A percentile compares a stretch with the other conserved stretches of the same genome.
Conservation (phyloP, 73 alveolate species). For the Paramecium sonneborni region DNA sequence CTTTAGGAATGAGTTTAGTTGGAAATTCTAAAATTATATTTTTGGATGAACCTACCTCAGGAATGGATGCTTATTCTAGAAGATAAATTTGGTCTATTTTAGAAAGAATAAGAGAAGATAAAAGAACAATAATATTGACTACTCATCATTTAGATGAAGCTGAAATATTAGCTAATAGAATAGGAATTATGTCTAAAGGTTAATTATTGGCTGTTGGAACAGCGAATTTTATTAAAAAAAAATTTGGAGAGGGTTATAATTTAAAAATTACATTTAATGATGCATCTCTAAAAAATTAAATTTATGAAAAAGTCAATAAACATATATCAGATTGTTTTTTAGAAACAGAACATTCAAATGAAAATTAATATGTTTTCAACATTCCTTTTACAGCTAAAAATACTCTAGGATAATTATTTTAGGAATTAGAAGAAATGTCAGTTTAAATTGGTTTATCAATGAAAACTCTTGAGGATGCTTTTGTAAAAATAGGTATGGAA, state of each 20-base stretch:
- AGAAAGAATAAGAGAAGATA: slow-evolving; percentile 55
- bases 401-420: slow-evolving; percentile 68
- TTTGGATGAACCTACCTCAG: slow-evolving; percentile 89
- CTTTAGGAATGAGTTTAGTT: slow-evolving; percentile 75
- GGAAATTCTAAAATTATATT: slow-evolving; percentile 76
- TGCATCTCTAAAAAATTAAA: neutral
- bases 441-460: slow-evolving; percentile 70
- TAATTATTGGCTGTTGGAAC: slow-evolving; percentile 85
- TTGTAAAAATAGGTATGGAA: slow-evolving; percentile 82
- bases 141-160: slow-evolving; percentile 97
- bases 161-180: slow-evolving; percentile 88
- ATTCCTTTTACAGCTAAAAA: slow-evolving; percentile 63
- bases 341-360: slow-evolving; percentile 63
- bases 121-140: slow-evolving; percentile 77
- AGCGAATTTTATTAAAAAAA: slow-evolving; percentile 74
- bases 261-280: slow-evolving; percentile 66
- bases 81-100: slow-evolving; percentile 75
- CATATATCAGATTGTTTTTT: slow-evolving; percentile 29
- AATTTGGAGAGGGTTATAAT: slow-evolving; percentile 85
- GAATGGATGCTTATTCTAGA: slow-evolving; percentile 77
- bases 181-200: slow-evolving; percentile 92
- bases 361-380: slow-evolving; percentile 68
- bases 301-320: neutral
- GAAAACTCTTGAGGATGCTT: slow-evolving; percentile 98
- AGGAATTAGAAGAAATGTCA: slow-evolving; percentile 64